These are phyloP conservation scores for Aspergillus floridensis DNA, from an alignment of 2,329 filamentous ascomycete species.

Conservation along the genomic window DNA sequence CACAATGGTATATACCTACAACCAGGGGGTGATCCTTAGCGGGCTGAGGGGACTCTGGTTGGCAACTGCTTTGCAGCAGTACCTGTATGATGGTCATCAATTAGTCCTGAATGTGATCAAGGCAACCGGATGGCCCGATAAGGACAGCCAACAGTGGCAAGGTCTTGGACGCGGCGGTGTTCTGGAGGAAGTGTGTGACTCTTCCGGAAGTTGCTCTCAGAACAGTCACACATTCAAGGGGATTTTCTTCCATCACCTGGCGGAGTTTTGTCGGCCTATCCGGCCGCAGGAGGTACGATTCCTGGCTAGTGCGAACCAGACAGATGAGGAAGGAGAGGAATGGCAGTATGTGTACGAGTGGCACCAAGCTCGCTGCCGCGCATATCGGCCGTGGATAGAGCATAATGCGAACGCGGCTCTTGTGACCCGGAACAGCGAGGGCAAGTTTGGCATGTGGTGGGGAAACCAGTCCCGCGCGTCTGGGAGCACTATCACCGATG, in stretches of 20 bases:
- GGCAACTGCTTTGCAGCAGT: conserved; percentile 67
- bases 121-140: conserved; percentile 70
- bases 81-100: conserved; percentile 75
- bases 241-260: conserved; percentile 88
- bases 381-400: conserved; percentile 72
- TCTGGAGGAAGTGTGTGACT: conserved; percentile 81
- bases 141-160: conserved; percentile 56
- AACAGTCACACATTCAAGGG: conserved; percentile 89
- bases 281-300: conserved; percentile 48
- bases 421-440: conserved; percentile 62
- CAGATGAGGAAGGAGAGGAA: conserved; percentile 37
- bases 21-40: conserved; percentile 85
- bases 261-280: conserved; percentile 71
- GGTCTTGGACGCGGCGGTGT: conserved; percentile 77
- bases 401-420: conserved; percentile 75
- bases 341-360: conserved; percentile 44
- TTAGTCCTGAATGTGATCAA: conserved; percentile 70
- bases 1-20: conserved; percentile 92
- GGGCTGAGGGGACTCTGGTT: conserved; percentile 78
- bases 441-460: conserved; percentile 89
- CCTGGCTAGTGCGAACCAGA: conserved; percentile 34
- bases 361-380: conserved; percentile 62
- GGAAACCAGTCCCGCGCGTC: conserved; percentile 41
- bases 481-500: conserved; percentile 15
- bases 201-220: conserved; percentile 70